Conservation (phyloP, 345 rosid genomes). For the Abelmoschus esculentus region DNA sequence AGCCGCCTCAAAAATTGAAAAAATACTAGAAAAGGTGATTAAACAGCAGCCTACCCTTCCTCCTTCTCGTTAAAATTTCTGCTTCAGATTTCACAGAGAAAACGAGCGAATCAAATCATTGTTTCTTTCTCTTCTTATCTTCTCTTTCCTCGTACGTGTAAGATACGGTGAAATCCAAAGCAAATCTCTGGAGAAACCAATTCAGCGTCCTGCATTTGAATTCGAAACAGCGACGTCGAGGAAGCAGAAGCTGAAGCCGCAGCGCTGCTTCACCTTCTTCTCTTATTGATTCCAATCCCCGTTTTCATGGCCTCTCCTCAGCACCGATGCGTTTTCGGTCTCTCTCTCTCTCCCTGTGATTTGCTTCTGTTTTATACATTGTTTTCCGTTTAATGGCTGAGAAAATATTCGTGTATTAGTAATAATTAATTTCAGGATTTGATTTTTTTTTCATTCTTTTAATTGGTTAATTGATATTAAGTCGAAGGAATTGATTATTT, state of each 20-base stretch:
- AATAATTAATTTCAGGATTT: too few species aligned
- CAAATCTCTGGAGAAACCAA: neutral
- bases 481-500: neutral
- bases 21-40: neutral
- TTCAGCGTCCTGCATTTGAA: neutral
- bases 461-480: neutral
- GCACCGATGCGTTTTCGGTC: conserved; percentile 95
- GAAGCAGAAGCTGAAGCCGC: conserved; percentile 68
- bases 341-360: neutral
- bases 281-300: conserved; percentile 29
- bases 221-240: conserved; percentile 13
- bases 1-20: too few species aligned
- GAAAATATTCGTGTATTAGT: neutral
- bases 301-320: conserved; percentile 79
- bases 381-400: neutral
- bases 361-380: neutral
- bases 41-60: neutral
- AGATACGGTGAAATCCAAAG: neutral
- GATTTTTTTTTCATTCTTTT: neutral
- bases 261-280: conserved; percentile 59
- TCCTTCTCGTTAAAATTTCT: neutral
- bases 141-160: neutral
- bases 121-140: neutral
- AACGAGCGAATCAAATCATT: neutral
- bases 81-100: neutral